phyloP scores from a whole-genome alignment of 768 basidiomycete species.

The Collybia mongolica region DNA sequence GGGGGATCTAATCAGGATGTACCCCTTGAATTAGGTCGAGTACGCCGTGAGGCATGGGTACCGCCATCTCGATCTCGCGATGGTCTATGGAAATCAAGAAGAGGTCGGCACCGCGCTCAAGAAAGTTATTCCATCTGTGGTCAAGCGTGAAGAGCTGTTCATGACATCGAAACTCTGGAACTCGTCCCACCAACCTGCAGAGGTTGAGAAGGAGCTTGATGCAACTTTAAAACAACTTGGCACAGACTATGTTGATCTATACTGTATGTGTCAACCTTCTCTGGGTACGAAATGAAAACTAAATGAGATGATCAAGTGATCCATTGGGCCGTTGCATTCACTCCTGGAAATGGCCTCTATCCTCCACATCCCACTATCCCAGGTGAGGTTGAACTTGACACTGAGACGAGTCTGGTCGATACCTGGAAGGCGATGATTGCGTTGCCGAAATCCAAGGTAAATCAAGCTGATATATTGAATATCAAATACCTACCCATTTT shows the following conservation, averaged over 20 bases:
- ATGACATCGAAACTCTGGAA: constrained; percentile 88
- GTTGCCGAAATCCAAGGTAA: constrained; percentile 69
- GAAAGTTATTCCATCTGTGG: constrained; percentile 74
- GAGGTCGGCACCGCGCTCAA: constrained; percentile 75
- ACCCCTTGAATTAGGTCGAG: constrained; percentile 52
- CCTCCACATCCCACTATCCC: constrained; percentile 48
- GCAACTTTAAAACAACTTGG: constrained; percentile 74
- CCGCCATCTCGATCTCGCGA: constrained; percentile 82
- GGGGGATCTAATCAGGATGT: constrained; percentile 1
- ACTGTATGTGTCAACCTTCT: constrained; percentile 41
- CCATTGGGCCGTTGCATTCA: constrained; percentile 80
- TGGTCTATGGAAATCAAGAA: constrained; percentile 77
- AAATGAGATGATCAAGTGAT: constrained; percentile 43
- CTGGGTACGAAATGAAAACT: too few relatives aligned
- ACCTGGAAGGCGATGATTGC: constrained; percentile 83
- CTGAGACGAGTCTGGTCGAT: constrained; percentile 60
- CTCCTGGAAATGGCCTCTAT: constrained; percentile 49
- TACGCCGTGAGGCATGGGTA: constrained; percentile 75
- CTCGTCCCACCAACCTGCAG: constrained; percentile 59
- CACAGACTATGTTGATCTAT: constrained; percentile 77
- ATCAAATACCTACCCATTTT: constrained; percentile 4
- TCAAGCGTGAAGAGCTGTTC: constrained; percentile 78
- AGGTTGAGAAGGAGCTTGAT: constrained; percentile 74
- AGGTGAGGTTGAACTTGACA: constrained; percentile 55
- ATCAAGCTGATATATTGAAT: background rate